Percentiles rank a stretch among this genome's conserved stretches.
Conservation (phyloP, 2,329 filamentous ascomycete species). For the Diaporthe batatas region DNA sequence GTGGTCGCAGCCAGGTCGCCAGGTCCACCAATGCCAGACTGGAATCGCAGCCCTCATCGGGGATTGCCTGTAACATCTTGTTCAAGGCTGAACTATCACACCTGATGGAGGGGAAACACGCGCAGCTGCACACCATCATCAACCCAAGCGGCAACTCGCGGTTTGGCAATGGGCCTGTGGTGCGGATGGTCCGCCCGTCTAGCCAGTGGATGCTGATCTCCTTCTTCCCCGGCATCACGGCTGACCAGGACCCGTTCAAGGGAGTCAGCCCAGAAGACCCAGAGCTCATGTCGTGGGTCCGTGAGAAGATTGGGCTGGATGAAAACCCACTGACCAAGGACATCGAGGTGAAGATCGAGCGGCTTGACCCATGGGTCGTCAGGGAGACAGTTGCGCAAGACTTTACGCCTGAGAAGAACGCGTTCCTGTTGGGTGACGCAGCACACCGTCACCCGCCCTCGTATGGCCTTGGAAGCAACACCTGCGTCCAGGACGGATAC, state of each 20-base stretch:
- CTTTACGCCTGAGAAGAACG: slow-evolving; percentile 57
- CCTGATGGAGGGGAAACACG: slow-evolving; percentile 61
- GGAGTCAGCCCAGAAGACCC: slow-evolving; percentile 26
- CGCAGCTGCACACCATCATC: slow-evolving; percentile 69
- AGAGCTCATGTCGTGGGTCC: slow-evolving; percentile 48
- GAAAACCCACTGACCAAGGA: slow-evolving; percentile 42
- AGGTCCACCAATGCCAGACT: slow-evolving; percentile 10
- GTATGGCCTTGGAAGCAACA: slow-evolving; percentile 65
- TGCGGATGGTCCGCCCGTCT: slow-evolving; percentile 71
- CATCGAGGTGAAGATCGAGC: slow-evolving; percentile 61
- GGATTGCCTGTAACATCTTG: slow-evolving; percentile 36
- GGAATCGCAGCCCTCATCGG: slow-evolving; percentile 19
- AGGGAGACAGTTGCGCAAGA: slow-evolving; percentile 68
- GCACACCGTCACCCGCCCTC: slow-evolving; percentile 65
- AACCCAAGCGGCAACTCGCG: slow-evolving; percentile 60
- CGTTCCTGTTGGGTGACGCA: slow-evolving; percentile 64
- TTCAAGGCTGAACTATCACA: slow-evolving; percentile 60
- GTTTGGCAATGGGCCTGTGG: slow-evolving; percentile 57
- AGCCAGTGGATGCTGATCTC: slow-evolving; percentile 65
- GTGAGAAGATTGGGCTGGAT: slow-evolving; percentile 64
- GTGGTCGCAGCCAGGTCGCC: slow-evolving; percentile 37
- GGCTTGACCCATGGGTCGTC: slow-evolving; percentile 65
- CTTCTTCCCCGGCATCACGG: slow-evolving; percentile 35
- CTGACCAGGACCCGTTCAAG: slow-evolving; percentile 49
- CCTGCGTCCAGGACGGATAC: slow-evolving; percentile 63